Conservation (phyloP, 768 basidiomycete species). For the Boletus fagicola region DNA sequence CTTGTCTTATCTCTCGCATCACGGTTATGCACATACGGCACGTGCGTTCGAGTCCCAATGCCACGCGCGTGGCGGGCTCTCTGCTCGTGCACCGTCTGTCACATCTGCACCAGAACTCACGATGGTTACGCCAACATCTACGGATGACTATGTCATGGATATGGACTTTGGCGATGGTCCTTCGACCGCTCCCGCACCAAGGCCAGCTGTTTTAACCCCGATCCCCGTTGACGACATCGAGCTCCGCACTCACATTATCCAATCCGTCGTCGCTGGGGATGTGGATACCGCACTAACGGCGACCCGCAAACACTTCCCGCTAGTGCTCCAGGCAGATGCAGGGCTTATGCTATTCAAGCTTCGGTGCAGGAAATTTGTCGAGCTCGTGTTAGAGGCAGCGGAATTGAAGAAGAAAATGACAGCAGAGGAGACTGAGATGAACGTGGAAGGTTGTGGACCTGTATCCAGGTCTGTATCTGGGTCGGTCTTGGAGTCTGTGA, state of each 20-base stretch:
- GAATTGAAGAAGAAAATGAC: slow-evolving; percentile 66
- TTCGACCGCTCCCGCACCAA: slow-evolving; percentile 9
- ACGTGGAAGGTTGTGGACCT: slow-evolving; percentile 25
- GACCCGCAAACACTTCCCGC: slow-evolving; percentile 55
- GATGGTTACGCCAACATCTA: slow-evolving; percentile 9
- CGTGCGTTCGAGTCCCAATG: slow-evolving; percentile 62
- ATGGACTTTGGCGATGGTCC: slow-evolving; percentile 39
- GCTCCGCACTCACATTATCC: slow-evolving; percentile 67
- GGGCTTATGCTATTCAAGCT: slow-evolving; percentile 79
- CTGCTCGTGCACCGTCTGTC: slow-evolving; percentile 5
- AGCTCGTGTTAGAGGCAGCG: slow-evolving; percentile 69
- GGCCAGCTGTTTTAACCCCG: slow-evolving; percentile 8
- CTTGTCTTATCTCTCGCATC: slow-evolving; percentile 76
- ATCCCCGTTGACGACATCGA: slow-evolving; percentile 55
- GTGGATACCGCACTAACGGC: slow-evolving; percentile 65
- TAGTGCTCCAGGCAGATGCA: slow-evolving; percentile 63
- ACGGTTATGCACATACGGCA: slow-evolving; percentile 76
- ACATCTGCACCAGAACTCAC: slow-evolving; percentile 1
- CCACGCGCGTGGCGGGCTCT: slow-evolving; percentile 25
- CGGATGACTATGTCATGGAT: slow-evolving; percentile 46
- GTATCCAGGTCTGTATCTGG: slow-evolving; percentile 28
- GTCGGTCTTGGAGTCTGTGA: slow-evolving; percentile 27
- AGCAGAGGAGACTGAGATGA: slow-evolving; percentile 36
- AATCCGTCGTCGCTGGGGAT: slow-evolving; percentile 65
- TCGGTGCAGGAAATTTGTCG: slow-evolving; percentile 82